Base-by-base conservation (phyloP, 768 basidiomycete species). In the Boletus sp. region DNA sequence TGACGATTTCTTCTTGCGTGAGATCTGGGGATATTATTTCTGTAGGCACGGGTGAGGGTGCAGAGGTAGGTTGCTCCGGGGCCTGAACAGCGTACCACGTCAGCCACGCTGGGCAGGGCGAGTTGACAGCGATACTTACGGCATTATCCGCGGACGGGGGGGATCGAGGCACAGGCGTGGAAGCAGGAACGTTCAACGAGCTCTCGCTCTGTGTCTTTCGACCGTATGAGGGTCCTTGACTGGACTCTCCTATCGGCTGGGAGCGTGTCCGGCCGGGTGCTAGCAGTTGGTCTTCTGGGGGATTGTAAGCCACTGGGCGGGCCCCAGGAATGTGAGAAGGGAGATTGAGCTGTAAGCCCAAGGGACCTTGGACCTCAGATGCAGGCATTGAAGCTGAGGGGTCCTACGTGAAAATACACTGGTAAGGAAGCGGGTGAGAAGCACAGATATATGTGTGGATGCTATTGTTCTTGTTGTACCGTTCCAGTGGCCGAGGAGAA, bases 1-100 rank as follows among this genome's bases (percentile, higher is more conserved):
- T 41, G n/a, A 72, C 70, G 7, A 73, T 73, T 56, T 72, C 71
- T 39, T 71, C 70, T 44, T 66, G 68, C 1, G 70, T 72, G 37
- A 71, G 70, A 47, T 72, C 71, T 14, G 55, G 18, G n/a, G 72
- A 54, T 14, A 73, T 68, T n/a, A 72, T 72, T 51, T 72, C 71
- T 9, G 71, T 72, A 4, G 71, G 68, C 0, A 70, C 70, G 17
- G 69, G 71, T 4, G 73, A 73, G 6, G 73, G 70, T 14, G 70
- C 62, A 15, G 66, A 59, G 12, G 58, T 29, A 14, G 58, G 40
- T 48, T 55, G 56, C 29, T 64, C 61, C 41, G 52, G 24, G 50
- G 59, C 50, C 57, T 67, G 51, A 8, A 40, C 4, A 46, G n/a
- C 24, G 29, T 3, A 7, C 30, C 28, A 47, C 37, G 47, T 70